Conservation (phyloP, 208 protist species). For the Naegleria gruberi region DNA sequence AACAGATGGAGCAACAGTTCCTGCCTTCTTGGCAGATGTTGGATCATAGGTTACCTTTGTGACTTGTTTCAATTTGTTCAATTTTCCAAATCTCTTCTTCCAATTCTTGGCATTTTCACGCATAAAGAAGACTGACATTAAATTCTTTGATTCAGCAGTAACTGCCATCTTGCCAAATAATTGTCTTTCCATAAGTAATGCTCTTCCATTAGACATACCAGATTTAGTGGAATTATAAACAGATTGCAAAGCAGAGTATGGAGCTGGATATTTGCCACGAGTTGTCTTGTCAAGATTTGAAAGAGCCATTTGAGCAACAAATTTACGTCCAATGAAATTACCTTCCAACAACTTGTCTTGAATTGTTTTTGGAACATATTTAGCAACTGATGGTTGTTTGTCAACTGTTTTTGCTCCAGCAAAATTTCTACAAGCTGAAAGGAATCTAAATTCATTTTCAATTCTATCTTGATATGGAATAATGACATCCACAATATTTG, state of each 20-base stretch:
- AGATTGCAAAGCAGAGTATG: constrained; percentile 74
- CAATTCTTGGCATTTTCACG: constrained; percentile 74
- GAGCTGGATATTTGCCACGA: constrained; percentile 81
- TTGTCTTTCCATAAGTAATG: constrained; percentile 51
- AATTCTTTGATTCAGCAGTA: constrained; percentile 69
- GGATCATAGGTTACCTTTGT: not conserved
- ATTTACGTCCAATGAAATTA: constrained; percentile 47
- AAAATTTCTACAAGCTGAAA: constrained; percentile 54
- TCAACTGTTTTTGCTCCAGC: constrained; percentile 52
- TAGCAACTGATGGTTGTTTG: constrained; percentile 26
- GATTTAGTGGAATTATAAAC: constrained; percentile 62
- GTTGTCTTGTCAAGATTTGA: constrained; percentile 72
- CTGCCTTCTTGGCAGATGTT: not conserved
- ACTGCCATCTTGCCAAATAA: constrained; percentile 48
- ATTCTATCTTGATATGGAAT: constrained; percentile 52
- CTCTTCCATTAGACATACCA: constrained; percentile 32
- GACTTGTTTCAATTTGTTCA: not conserved
- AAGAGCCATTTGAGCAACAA: constrained; percentile 38
- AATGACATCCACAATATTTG: constrained; percentile 57
- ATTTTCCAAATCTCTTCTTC: constrained; percentile 38
- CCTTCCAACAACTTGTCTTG: constrained; percentile 41
- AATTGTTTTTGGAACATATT: constrained; percentile 46
- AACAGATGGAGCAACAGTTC: not conserved
- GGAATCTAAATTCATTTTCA: constrained; percentile 59
- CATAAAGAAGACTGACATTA: constrained; percentile 77